These are phyloP conservation scores for Mimosa bimucronata DNA, from an alignment of 306 rosid species.

Conservation along the genomic window DNA sequence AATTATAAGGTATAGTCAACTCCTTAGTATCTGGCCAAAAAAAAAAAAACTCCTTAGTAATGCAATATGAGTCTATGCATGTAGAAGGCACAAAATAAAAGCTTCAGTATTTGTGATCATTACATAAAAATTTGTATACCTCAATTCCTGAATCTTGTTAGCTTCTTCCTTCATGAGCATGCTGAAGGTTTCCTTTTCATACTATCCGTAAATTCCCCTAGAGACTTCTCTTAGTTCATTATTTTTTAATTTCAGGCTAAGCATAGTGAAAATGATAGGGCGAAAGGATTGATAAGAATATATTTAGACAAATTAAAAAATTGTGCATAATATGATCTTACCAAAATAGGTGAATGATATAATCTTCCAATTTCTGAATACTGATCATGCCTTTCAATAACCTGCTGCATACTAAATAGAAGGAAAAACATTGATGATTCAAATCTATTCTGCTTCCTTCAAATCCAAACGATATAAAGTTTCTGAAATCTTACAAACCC, in stretches of 20 bases:
- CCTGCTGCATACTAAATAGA: not conserved
- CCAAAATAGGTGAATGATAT: not conserved
- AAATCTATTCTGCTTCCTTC: not conserved
- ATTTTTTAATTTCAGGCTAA: not conserved
- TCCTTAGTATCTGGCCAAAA: too few relatives aligned
- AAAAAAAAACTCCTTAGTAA: not conserved
- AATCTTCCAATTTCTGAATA: not conserved
- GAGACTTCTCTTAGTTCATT: not conserved
- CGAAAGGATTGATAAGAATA: not conserved
- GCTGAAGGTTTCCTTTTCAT: not conserved
- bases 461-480: not conserved
- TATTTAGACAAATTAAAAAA: not conserved
- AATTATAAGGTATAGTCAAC: not conserved
- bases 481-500: not conserved
- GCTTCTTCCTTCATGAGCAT: not conserved
- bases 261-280: not conserved
- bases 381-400: not conserved
- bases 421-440: not conserved
- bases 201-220: not conserved
- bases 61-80: not conserved
- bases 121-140: not conserved
- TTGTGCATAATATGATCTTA: not conserved
- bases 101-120: not conserved
- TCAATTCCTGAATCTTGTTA: not conserved
- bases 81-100: not conserved